phyloP scores from a whole-genome alignment of 148 eudicot genomes.

The Rhododendron simsii region DNA sequence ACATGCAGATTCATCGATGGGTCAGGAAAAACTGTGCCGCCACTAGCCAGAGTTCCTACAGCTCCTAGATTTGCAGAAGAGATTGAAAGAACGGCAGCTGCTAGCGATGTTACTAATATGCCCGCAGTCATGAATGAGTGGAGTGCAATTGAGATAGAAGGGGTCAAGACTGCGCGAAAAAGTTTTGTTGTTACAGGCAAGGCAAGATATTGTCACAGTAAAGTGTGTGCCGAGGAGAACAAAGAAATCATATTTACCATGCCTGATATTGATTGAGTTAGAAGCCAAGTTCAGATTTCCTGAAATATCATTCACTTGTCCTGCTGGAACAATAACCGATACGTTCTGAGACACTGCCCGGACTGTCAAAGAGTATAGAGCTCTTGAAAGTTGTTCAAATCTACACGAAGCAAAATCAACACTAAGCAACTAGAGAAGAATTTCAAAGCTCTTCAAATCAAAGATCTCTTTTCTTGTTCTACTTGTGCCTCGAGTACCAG shows the following conservation, averaged over 20 bases:
- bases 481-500: neutral
- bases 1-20: conserved; percentile 18
- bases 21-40: neutral
- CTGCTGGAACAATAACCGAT: conserved; percentile 7
- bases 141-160: conserved; percentile 13
- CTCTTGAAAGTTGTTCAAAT: conserved; percentile 19
- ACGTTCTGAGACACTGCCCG: conserved; percentile 8
- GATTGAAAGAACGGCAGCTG: conserved; percentile 11
- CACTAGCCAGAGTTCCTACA: neutral
- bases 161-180: conserved; percentile 3
- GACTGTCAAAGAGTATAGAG: conserved; percentile 19
- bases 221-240: neutral
- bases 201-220: neutral
- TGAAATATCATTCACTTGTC: conserved; percentile 8
- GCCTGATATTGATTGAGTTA: conserved; percentile 11
- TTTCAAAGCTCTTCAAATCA: neutral
- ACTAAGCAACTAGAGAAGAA: neutral
- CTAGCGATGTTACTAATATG: conserved; percentile 17
- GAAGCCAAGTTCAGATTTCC: conserved; percentile 15
- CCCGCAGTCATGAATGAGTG: conserved; percentile 18
- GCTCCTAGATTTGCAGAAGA: conserved; percentile 19
- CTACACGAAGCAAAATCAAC: neutral
- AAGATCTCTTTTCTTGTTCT: neutral
- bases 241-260: conserved; percentile 6
- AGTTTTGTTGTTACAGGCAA: neutral